These are phyloP conservation scores for Stereum hirsutum DNA, from an alignment of 1,284 basidiomycete species.

Conservation along the genomic window DNA sequence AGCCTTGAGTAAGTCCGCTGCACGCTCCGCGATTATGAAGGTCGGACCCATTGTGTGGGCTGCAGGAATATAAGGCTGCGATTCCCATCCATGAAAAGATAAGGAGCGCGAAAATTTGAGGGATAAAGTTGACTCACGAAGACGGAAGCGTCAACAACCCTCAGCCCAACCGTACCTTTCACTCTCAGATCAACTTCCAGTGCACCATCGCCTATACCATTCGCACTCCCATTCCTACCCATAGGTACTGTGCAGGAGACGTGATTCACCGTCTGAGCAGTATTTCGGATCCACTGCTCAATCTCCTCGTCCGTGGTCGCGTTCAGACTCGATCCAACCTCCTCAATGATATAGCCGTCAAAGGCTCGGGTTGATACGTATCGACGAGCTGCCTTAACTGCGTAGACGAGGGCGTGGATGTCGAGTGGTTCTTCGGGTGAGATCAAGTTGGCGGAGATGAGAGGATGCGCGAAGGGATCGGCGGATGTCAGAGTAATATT, in stretches of 20 bases:
- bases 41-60: constrained; percentile 25
- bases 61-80: constrained; percentile 7
- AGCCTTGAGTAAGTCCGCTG: constrained; percentile 4
- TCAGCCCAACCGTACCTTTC: constrained; percentile 31
- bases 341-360: constrained; percentile 7
- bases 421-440: constrained; percentile 7
- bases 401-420: constrained; percentile 6
- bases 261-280: constrained; percentile 13
- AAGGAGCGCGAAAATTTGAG: too few species aligned
- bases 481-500: constrained; percentile 13
- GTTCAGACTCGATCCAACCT: constrained; percentile 1
- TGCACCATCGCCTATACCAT: not conserved
- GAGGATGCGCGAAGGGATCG: constrained; percentile 16
- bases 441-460: constrained; percentile 20
- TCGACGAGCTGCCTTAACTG: constrained; percentile 5
- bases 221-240: constrained; percentile 4
- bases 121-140: too few species aligned
- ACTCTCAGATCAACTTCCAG: constrained; percentile 45
- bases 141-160: constrained; percentile 16
- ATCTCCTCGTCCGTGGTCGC: constrained; percentile 11
- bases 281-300: constrained; percentile 4
- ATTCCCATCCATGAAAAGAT: not conserved
- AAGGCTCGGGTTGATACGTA: constrained; percentile 9
- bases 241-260: constrained; percentile 17
- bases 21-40: constrained; percentile 36